phyloP scores from a whole-genome alignment of 441 rosid species.

The Pelargonium fulgidum region DNA sequence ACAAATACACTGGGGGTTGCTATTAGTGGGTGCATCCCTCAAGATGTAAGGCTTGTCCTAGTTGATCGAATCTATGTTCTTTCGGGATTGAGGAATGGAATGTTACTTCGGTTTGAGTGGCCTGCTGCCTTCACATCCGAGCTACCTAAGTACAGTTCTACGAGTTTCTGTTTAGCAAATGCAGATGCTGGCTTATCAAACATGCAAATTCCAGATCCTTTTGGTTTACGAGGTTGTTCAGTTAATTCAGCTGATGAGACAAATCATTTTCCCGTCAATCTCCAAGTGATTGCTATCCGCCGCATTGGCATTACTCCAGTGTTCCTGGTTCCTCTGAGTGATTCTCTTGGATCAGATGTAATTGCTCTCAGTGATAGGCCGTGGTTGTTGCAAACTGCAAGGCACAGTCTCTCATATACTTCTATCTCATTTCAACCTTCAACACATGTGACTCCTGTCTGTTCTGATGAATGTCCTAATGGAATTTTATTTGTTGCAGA shows the following conservation, averaged over 20 bases:
- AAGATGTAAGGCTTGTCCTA: slow-evolving; percentile 90
- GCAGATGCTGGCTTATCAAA: slow-evolving; percentile 25
- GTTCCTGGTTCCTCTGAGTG: slow-evolving; percentile 81
- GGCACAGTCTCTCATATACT: slow-evolving; percentile 82
- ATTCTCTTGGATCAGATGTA: slow-evolving; percentile 72
- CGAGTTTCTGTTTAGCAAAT: slow-evolving; percentile 31
- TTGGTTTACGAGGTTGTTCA: slow-evolving; percentile 28
- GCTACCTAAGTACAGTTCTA: slow-evolving; percentile 23
- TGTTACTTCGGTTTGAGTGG: slow-evolving; percentile 98
- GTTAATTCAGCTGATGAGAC: slow-evolving; percentile 26
- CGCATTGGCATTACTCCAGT: slow-evolving; percentile 96
- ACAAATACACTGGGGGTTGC: slow-evolving; percentile 65
- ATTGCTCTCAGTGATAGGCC: slow-evolving; percentile 95
- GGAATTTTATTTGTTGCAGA: slow-evolving; percentile 94
- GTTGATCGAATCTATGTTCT: slow-evolving; percentile 81
- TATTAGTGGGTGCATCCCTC: slow-evolving; percentile 82
- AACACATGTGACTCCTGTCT: slow-evolving; percentile 93
- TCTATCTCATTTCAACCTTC: slow-evolving; percentile 94
- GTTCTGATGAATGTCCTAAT: slow-evolving; percentile 82
- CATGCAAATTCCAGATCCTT: slow-evolving; percentile 25
- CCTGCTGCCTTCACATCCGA: slow-evolving; percentile 44
- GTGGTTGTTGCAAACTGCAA: slow-evolving; percentile 90
- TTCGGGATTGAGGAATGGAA: slow-evolving; percentile 94
- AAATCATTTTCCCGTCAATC: slow-evolving; percentile 41
- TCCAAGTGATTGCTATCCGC: slow-evolving; percentile 81